These are phyloP conservation scores for Edaphochlamys debaryana DNA, from an alignment of 139 green algal species.

Conservation along the genomic window DNA sequence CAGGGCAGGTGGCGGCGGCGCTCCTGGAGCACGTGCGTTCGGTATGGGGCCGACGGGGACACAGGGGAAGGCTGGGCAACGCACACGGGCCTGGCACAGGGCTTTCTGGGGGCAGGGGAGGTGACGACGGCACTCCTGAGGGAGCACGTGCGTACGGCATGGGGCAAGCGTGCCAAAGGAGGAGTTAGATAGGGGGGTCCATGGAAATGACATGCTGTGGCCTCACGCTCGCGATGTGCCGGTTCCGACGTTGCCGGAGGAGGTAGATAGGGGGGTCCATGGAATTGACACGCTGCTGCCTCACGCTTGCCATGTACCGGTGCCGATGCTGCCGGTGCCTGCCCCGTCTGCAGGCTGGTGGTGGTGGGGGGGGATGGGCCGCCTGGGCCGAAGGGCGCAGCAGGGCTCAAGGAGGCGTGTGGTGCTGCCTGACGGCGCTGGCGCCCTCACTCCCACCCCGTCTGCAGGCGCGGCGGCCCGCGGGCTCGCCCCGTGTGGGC, in stretches of 20 bases:
- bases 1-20: background rate
- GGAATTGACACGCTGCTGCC: too few species aligned
- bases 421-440: too few species aligned
- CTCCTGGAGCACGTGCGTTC: background rate
- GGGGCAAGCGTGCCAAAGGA: too few species aligned
- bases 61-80: too few species aligned
- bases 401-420: background rate
- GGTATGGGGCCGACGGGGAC: background rate
- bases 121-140: background rate
- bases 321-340: background rate
- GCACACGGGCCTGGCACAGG: background rate
- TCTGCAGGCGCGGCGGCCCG: too few species aligned
- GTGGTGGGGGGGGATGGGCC: background rate
- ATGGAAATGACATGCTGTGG: too few species aligned
- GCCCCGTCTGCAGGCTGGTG: background rate
- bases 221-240: too few species aligned
- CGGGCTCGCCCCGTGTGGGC: background rate
- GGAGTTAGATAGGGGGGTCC: too few species aligned
- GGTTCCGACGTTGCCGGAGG: too few species aligned
- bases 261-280: too few species aligned
- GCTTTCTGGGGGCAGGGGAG: background rate
- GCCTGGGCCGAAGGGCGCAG: background rate
- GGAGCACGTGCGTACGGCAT: too few species aligned
- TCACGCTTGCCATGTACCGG: background rate
- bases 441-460: too few species aligned